A percentile compares a stretch with the other conserved stretches of the same genome.
Conservation (phyloP, 164 flowering plant species). For the Nelumbo lutea region DNA sequence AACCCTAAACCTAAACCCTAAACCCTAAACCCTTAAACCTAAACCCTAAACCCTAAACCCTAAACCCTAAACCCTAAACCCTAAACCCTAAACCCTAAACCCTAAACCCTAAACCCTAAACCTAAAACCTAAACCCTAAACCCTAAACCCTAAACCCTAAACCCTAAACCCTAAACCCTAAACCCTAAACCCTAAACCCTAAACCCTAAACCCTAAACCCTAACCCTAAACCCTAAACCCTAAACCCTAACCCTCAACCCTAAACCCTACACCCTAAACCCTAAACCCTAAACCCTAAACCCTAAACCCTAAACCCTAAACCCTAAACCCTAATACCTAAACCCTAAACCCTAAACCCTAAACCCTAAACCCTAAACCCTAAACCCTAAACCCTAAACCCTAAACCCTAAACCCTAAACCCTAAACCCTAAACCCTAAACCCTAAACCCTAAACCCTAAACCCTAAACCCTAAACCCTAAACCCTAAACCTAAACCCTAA, state of each 20-base stretch:
- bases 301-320: constrained; percentile 6
- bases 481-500: constrained; percentile 1
- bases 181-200: constrained; percentile 7
- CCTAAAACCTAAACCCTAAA: constrained; percentile 18
- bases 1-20: constrained; percentile 10
- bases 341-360: constrained; percentile 12
- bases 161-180: constrained; percentile 17
- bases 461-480: constrained; percentile 6
- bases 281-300: constrained; percentile 7
- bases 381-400: constrained; percentile 8
- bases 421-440: constrained; percentile 11
- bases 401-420: constrained; percentile 8
- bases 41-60: constrained; percentile 18
- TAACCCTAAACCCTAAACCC: constrained; percentile 10
- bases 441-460: background rate
- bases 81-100: background rate
- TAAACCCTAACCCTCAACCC: constrained; percentile 10
- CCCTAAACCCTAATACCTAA: constrained; percentile 11
- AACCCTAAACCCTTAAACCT: constrained; percentile 15
- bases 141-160: constrained; percentile 15
- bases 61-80: constrained; percentile 17
- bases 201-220: constrained; percentile 2
- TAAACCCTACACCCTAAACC: constrained; percentile 1
- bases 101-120: constrained; percentile 19
- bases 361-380: constrained; percentile 7